Base-by-base conservation (phyloP, 2,329 filamentous ascomycete genomes). In the Macrophomina pseudophaseolina region DNA sequence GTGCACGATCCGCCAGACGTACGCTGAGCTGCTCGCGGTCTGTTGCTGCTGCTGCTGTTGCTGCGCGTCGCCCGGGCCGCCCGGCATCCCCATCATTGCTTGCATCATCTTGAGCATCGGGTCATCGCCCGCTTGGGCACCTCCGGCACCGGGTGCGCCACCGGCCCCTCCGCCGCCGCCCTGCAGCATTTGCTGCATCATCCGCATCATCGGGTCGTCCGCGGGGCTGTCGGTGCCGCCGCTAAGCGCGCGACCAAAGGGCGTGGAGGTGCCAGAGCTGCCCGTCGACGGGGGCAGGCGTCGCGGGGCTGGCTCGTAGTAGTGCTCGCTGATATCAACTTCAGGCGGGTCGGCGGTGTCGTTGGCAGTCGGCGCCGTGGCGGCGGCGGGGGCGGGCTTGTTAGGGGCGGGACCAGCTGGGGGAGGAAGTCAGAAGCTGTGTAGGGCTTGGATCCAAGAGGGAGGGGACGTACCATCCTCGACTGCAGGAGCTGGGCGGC, bases 281-380 rank as follows among this genome's bases (percentile, higher is more conserved):
- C 76, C 74, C 12, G 52, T 8, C 1, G 63, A 46, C 3, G 63
- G 42, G 0, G 42, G 52, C 6, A 49, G n/a, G 1, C 81, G 73
- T 63, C 80, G 79, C 28, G 80, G 72, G 48, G 81, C 80, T 9
- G 88, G 89, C 40, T 84, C 79, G 78, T 90, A 91, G 78, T 85
- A 89, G 79, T 91, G 90, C 70, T 90, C 80, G n/a, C 90, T 91
- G 71, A 94, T 93, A 76, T 94, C 91, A 69, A 92, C 85, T 77
- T 93, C 91, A 5, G 89, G 90, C 5, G 91, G 91, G 66, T 84
- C 87, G 66, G 76, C 74, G n/a, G 68, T 32, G 78, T 64, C 33
- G 72, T 69, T 42, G 69, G 52, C 67, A 67, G 70, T 52, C 16
- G 74, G 70, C 64, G 74, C 69, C 53, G 71, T 72, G 74, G 54